phyloP scores from a whole-genome alignment of 1,284 basidiomycete species.

The Heterobasidion irregulare region DNA sequence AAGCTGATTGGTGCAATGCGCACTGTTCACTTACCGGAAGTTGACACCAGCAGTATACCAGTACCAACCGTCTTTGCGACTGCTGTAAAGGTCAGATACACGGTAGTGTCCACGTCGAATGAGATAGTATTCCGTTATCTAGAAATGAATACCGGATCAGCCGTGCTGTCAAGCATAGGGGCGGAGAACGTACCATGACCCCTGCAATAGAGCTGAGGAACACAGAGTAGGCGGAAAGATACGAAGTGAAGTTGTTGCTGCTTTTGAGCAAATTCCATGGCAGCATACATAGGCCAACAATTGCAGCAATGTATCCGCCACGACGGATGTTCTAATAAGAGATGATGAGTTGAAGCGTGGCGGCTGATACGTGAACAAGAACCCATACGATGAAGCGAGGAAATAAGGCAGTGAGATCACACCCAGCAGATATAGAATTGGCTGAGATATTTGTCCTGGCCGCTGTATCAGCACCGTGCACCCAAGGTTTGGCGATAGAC shows the following conservation, averaged over 20 bases:
- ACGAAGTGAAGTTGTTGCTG: conserved; percentile 74
- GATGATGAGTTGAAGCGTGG: conserved; percentile 1
- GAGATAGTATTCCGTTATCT: conserved; percentile 78
- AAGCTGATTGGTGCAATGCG: not conserved
- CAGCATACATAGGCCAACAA: conserved; percentile 67
- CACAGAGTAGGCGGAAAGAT: conserved; percentile 79
- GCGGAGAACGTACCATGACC: conserved; percentile 49
- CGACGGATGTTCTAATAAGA: conserved; percentile 65
- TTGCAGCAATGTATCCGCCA: conserved; percentile 72
- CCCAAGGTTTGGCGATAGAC: conserved; percentile 3
- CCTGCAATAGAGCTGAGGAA: conserved; percentile 78
- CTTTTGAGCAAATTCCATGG: conserved; percentile 79
- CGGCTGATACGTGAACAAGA: not conserved
- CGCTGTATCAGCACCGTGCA: conserved; percentile 1
- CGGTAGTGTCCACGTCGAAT: conserved; percentile 68
- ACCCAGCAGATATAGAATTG: conserved; percentile 80
- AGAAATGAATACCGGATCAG: not conserved
- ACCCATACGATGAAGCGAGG: conserved; percentile 66
- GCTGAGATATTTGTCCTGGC: conserved; percentile 73
- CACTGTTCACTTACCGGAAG: conserved; percentile 38
- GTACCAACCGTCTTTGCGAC: conserved; percentile 57
- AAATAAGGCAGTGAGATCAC: conserved; percentile 74
- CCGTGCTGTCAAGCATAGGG: not conserved
- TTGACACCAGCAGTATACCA: conserved; percentile 74
- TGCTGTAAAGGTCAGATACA: conserved; percentile 64